These are phyloP conservation scores for Penicillium herquei DNA, from an alignment of 495 filamentous ascomycete genomes.

Conservation along the genomic window DNA sequence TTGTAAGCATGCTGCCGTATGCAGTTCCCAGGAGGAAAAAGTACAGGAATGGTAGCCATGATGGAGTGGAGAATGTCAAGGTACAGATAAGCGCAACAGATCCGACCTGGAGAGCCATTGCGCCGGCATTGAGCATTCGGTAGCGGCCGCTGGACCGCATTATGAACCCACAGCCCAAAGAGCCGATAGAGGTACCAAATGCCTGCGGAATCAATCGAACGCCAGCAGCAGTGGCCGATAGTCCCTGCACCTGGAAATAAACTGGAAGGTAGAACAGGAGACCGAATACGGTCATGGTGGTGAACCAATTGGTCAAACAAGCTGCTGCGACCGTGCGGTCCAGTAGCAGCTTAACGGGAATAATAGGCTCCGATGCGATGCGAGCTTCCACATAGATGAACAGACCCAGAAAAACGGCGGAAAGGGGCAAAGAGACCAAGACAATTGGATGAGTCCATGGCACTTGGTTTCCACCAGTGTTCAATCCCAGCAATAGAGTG, in stretches of 20 bases:
- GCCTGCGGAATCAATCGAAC: slow-evolving; percentile 64
- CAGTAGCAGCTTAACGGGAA: slow-evolving; percentile 75
- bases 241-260: slow-evolving; percentile 75
- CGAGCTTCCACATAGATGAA: slow-evolving; percentile 68
- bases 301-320: slow-evolving; percentile 76
- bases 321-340: slow-evolving; percentile 70
- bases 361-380: slow-evolving; percentile 71
- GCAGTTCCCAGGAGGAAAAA: slow-evolving; percentile 67
- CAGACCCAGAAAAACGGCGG: slow-evolving; percentile 47
- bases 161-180: slow-evolving; percentile 65
- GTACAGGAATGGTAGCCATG: slow-evolving; percentile 64
- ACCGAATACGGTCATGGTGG: slow-evolving; percentile 51
- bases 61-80: slow-evolving; percentile 55
- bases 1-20: slow-evolving; percentile 77
- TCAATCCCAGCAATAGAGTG: slow-evolving; percentile 74
- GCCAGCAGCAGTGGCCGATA: slow-evolving; percentile 68
- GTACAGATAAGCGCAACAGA: slow-evolving; percentile 52
- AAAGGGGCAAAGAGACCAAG: slow-evolving; percentile 63
- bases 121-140: slow-evolving; percentile 52
- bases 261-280: slow-evolving; percentile 76
- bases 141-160: slow-evolving; percentile 81
- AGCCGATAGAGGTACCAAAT: slow-evolving; percentile 68
- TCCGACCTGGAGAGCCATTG: slow-evolving; percentile 50
- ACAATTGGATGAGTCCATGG: slow-evolving; percentile 87
- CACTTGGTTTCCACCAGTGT: slow-evolving; percentile 79